Conservation (phyloP, 169 alveolate genomes). For the Perkinsus olseni region DNA sequence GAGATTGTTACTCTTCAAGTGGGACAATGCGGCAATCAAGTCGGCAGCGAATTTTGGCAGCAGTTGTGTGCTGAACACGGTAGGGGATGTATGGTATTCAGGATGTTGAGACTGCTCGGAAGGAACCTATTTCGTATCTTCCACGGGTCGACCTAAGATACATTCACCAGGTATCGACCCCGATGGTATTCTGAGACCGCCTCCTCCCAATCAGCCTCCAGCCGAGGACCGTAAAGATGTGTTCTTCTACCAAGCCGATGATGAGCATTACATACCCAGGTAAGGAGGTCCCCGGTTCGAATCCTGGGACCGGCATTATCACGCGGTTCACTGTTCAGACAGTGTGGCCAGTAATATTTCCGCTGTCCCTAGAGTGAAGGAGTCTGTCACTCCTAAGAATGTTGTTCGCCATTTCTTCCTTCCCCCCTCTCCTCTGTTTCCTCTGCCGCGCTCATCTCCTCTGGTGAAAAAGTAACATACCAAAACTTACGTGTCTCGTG, state of each 20-base stretch:
- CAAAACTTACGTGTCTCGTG: too few species aligned
- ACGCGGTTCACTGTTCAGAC: background rate
- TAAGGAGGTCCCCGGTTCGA: background rate
- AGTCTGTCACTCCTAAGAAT: too few species aligned
- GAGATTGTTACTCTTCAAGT: constrained; percentile 96
- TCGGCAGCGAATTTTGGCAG: constrained; percentile 99
- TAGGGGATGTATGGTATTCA: constrained; percentile 49
- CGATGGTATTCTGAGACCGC: constrained; percentile 33
- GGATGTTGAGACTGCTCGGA: constrained; percentile 62
- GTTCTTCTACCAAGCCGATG: constrained; percentile 91
- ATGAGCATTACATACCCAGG: constrained; percentile 71
- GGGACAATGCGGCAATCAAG: constrained; percentile 99
- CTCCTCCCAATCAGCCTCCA: constrained; percentile 42
- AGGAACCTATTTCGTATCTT: background rate
- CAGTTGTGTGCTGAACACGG: constrained; percentile 96
- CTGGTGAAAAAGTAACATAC: too few species aligned
- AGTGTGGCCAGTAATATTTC: too few species aligned
- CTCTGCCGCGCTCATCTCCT: too few species aligned
- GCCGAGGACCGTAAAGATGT: constrained; percentile 95
- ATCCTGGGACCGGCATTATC: background rate
- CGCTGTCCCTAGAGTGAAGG: too few species aligned
- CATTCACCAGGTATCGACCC: background rate
- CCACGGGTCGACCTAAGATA: constrained; percentile 41
- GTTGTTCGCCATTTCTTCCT: too few species aligned
- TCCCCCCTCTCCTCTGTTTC: too few species aligned